phyloP scores from a whole-genome alignment of 441 rosid genomes.

The Eruca vesicaria region DNA sequence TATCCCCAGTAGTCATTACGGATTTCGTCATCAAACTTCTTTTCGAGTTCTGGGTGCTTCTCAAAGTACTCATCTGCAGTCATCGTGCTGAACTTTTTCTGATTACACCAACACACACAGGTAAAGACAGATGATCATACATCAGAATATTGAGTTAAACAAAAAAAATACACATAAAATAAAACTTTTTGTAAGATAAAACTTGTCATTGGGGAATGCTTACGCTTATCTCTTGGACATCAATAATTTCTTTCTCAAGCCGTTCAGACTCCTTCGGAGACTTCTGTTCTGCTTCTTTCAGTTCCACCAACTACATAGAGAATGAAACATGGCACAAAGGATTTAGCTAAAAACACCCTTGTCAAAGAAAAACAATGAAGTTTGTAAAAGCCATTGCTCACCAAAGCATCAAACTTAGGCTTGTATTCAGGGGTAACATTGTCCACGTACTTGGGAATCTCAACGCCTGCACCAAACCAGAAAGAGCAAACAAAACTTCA shows the following conservation, averaged over 20 bases:
- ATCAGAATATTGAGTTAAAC: background rate
- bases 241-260: conserved; percentile 79
- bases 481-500: background rate
- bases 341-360: background rate
- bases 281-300: conserved; percentile 82
- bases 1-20: too few relatives aligned
- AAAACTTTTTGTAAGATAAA: background rate
- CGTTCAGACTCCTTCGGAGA: conserved; percentile 82
- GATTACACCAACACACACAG: conserved; percentile 23
- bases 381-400: conserved; percentile 32
- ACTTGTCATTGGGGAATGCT: background rate
- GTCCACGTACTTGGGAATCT: conserved; percentile 84
- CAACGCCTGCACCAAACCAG: conserved; percentile 50
- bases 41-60: conserved; percentile 52
- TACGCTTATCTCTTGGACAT: conserved; percentile 86
- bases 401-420: conserved; percentile 87
- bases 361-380: background rate
- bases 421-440: conserved; percentile 87
- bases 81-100: conserved; percentile 96
- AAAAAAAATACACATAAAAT: background rate
- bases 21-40: conserved; percentile 98
- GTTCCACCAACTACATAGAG: conserved; percentile 61
- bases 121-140: background rate
- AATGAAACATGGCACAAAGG: conserved; percentile 14
- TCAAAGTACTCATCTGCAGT: conserved; percentile 78